phyloP scores from a whole-genome alignment of 805 yeast species.

The Sungouiella blattae region DNA sequence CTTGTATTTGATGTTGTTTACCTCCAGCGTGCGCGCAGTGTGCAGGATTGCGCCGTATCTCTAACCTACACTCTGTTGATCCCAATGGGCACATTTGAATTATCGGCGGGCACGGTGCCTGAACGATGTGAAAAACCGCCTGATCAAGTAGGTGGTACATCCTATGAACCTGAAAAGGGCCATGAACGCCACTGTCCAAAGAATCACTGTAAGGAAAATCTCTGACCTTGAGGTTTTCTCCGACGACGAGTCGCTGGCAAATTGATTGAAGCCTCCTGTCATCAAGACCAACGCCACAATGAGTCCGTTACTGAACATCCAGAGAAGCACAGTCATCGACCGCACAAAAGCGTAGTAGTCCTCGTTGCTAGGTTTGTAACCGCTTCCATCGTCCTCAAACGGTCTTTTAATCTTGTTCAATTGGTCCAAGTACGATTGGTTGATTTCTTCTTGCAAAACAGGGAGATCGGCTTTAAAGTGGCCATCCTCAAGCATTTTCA shows the following conservation, averaged over 20 bases:
- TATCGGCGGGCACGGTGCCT: conserved; percentile 15
- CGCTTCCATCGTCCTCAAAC: conserved; percentile 26
- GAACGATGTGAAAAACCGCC: conserved; percentile 28
- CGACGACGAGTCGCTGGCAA: conserved; percentile 23
- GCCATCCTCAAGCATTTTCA: conserved; percentile 52
- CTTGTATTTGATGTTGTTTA: too few relatives aligned
- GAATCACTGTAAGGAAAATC: conserved; percentile 48
- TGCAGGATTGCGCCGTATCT: too few relatives aligned
- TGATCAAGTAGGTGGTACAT: conserved; percentile 44
- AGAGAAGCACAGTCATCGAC: conserved; percentile 43
- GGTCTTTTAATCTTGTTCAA: conserved; percentile 51
- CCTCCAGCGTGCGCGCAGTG: too few relatives aligned
- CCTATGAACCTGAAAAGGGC: conserved; percentile 58
- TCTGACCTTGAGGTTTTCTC: conserved; percentile 31
- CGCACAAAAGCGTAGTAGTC: conserved; percentile 46
- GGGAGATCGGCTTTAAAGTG: conserved; percentile 54
- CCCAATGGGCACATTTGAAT: too few relatives aligned
- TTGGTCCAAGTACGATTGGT: conserved; percentile 49
- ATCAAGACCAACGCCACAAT: conserved; percentile 40
- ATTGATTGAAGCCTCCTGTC: conserved; percentile 44
- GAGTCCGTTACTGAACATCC: conserved; percentile 44
- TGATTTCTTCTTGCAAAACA: conserved; percentile 48
- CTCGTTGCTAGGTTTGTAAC: conserved; percentile 31
- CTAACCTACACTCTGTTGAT: too few relatives aligned
- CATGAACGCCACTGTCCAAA: conserved; percentile 62